Evolutionary conservation across 2,329 filamentous ascomycete genomes (phyloP).

Genomic region (Monosporascus sp.): DNA sequence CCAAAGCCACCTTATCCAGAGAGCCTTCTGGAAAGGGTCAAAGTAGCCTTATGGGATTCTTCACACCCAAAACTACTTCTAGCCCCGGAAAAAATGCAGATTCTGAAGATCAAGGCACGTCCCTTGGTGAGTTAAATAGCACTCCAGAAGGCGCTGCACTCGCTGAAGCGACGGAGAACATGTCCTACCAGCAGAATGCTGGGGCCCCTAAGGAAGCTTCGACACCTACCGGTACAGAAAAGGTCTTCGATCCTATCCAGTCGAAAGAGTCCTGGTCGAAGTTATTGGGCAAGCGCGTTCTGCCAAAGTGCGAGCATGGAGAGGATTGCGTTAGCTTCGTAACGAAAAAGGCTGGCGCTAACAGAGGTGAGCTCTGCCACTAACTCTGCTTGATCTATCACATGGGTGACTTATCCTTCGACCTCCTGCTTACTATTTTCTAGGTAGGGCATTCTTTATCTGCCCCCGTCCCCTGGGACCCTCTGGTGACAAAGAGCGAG

Average conservation of each 20-base stretch:
- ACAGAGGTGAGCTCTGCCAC: slow-evolving; percentile 52
- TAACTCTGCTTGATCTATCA: slow-evolving; percentile 1
- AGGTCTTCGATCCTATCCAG: slow-evolving; percentile 61
- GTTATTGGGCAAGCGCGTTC: slow-evolving; percentile 68
- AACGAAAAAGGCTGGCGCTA: slow-evolving; percentile 86
- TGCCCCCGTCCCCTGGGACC: slow-evolving; percentile 73
- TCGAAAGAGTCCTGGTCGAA: slow-evolving; percentile 82
- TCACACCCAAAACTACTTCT: slow-evolving; percentile 54
- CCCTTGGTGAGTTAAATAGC: slow-evolving; percentile 6
- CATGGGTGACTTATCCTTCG: neutral
- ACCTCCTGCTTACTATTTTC: neutral
- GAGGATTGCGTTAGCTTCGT: slow-evolving; percentile 79
- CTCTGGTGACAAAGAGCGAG: slow-evolving; percentile 76
- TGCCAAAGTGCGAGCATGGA: slow-evolving; percentile 79
- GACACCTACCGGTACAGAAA: slow-evolving; percentile 22
- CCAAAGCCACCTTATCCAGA: slow-evolving; percentile 26
- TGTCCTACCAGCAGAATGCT: neutral
- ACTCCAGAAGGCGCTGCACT: slow-evolving; percentile 6
- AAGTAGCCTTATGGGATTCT: slow-evolving; percentile 71
- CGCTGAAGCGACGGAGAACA: neutral
- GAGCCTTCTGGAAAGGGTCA: slow-evolving; percentile 36
- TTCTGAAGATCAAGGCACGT: slow-evolving; percentile 3
- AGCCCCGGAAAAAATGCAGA: slow-evolving; percentile 7
- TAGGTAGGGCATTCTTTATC: slow-evolving; percentile 59
- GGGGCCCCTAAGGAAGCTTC: slow-evolving; percentile 3